Base-by-base conservation (phyloP, 371 early-diverging fungal species). In the Syncephalastrum monosporum region DNA sequence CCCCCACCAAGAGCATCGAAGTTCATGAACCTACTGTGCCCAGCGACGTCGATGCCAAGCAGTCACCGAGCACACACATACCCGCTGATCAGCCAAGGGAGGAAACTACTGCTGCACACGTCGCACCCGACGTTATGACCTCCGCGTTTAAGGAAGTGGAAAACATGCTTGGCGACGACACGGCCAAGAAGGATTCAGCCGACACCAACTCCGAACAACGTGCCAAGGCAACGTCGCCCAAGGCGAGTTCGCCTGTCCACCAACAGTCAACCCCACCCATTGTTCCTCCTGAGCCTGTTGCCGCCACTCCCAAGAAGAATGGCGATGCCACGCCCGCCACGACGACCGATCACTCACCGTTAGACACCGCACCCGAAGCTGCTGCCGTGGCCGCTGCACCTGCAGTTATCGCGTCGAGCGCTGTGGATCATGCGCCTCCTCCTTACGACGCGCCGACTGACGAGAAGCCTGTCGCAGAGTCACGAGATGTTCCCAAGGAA, bases 131-230 rank as follows among this genome's bases (percentile, higher is more conserved):
- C 38, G 38, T 33, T 33, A 33, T 60, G 23, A 50, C 56, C 4
- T 48, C 43, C 21, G 63, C 58, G 8, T 56, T 63, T 49, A 43
- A 55, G 42, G 58, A 63, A 46, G 50, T 63, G 21, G 63, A 63
- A 24, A 51, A 53, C 4, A 53, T 63, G 58, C 44, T 63, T 14
- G 24, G 19, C 14, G 47, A 55, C 3, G 21, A 16, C 25, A 25
- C n/a, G 1, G 47, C 47, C 19, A 46, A 46, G 21, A 16, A 21
- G 21, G 19, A 46, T 46, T 46, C 46, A 3, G 4, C 27, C 55
- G 45, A 44, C 24, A 47, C 24, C 50, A 19, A 50, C 50, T n/a
- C 19, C 25, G 50, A 50, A 50, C 10, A 19, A 50, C 10, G 8
- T 25, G 21, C 25, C 24, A 33, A 33, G 38, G 38, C 38, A 33